phyloP scores from a whole-genome alignment of 2,329 filamentous ascomycete species.

The Penicillium sp. region DNA sequence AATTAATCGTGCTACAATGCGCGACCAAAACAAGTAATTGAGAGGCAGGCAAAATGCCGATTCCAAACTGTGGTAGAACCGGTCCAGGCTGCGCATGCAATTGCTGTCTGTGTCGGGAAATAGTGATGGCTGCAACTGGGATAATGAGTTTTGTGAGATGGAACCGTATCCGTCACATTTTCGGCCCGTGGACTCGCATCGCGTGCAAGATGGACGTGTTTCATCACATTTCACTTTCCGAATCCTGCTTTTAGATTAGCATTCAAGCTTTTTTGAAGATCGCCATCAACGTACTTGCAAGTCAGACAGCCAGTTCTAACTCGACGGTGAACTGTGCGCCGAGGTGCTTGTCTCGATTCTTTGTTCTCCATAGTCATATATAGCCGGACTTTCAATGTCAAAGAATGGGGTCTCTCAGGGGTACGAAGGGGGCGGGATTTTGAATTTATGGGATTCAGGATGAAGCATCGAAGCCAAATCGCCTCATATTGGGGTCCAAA shows the following conservation, averaged over 20 bases:
- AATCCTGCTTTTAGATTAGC: not conserved
- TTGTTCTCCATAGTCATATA: not conserved
- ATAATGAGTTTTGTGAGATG: not conserved
- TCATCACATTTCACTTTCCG: conserved; percentile 9
- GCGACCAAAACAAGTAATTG: conserved; percentile 5
- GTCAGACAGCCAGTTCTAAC: not conserved
- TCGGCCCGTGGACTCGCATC: conserved; percentile 7
- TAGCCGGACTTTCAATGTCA: not conserved
- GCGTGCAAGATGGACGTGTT: conserved; percentile 1
- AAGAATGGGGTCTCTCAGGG: not conserved
- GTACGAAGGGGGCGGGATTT: not conserved
- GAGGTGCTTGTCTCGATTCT: not conserved
- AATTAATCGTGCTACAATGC: not conserved
- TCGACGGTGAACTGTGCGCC: not conserved
- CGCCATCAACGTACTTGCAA: not conserved
- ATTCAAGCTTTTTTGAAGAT: not conserved
- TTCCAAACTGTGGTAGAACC: not conserved
- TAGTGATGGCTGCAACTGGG: not conserved
- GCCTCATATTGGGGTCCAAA: not conserved
- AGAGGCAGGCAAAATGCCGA: not conserved
- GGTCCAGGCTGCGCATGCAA: conserved; percentile 1
- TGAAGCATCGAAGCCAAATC: not conserved
- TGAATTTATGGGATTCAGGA: not conserved
- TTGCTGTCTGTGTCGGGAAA: not conserved
- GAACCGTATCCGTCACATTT: conserved; percentile 8